Base-by-base conservation (phyloP, 306 rosid species). In the Purshia tridentata region DNA sequence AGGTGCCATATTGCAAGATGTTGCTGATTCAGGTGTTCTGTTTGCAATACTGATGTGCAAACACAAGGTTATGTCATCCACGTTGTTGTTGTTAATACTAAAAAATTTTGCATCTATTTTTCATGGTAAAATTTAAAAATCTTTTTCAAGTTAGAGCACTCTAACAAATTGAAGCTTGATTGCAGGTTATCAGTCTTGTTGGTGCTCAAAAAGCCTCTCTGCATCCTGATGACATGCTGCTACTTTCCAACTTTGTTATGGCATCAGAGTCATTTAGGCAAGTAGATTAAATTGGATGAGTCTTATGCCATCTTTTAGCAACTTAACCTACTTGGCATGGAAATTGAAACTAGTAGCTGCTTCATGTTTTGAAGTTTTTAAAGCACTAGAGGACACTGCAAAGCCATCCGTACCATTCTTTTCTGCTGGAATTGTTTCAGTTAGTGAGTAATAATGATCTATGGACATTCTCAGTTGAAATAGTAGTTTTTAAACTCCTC, bases 151-250 rank as follows among this genome's bases (percentile, higher is more conserved):
- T 47, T 39, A 11, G 72, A 55, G 77, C 67, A 64, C 55, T 23
- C 18, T 81, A 73, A 84, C 62, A 70, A 41, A 60, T 76, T 70
- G 65, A 76, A 84, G 75, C 78, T 84, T 75, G 79, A 77, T 76
- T 84, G 86, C 88, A 93, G 98, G 97, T 93, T 59, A 79, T 91
- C 86, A 83, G 98, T 85, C 87, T 93, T 73, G 89, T 87, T 63
- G 98, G 98, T 76, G 98, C 98, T 71, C 98, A 91, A 77, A 91
- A 91, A 83, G 98, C 96, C 70, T 82, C 98, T 78, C 98, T 93
- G 67, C 97, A 93, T 83, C 97, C 98, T 6, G 98, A 93, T 83
- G 98, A 93, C 72, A 87, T 91, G 89, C 77, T 93, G 65, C 86
- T 93, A 59, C 85, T 93, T 75, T 69, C 91, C 70, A 93, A 91